These are phyloP conservation scores for Dendrothele bispora DNA, from an alignment of 768 basidiomycete genomes.

Conservation along the genomic window DNA sequence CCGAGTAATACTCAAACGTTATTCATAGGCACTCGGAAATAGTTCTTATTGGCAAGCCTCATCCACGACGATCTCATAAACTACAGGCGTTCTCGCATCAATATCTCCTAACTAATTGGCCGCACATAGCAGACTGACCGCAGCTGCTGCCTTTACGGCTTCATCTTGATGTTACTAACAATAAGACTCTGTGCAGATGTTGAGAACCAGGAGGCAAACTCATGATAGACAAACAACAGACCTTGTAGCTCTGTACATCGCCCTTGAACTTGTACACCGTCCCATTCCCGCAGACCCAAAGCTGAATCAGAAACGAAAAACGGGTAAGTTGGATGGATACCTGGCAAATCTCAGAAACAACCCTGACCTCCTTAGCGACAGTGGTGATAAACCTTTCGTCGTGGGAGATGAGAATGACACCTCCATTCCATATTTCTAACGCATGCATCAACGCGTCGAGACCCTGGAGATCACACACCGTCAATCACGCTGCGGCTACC, in stretches of 20 bases:
- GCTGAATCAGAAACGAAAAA: conserved; percentile 38
- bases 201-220: not conserved
- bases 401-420: conserved; percentile 92
- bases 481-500: conserved; percentile 9
- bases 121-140: too few relatives aligned
- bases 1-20: too few relatives aligned
- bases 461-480: conserved; percentile 52
- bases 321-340: not conserved
- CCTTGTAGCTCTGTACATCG: conserved; percentile 93
- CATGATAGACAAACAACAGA: conserved; percentile 21
- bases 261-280: conserved; percentile 83
- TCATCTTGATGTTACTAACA: conserved; percentile 22
- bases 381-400: conserved; percentile 94
- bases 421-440: conserved; percentile 79
- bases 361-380: conserved; percentile 76
- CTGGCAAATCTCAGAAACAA: not conserved
- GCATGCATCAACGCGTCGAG: conserved; percentile 93
- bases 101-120: too few relatives aligned
- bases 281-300: conserved; percentile 91
- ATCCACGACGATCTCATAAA: too few relatives aligned
- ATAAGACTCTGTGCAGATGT: conserved; percentile 18
- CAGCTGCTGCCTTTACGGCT: conserved; percentile 20
- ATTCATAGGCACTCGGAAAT: too few relatives aligned
- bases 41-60: too few relatives aligned
- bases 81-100: too few relatives aligned